A percentile compares a stretch with the other conserved stretches of the same genome.
Conservation (phyloP, 2,329 filamentous ascomycete genomes). For the Neofusicoccum umdonicola region DNA sequence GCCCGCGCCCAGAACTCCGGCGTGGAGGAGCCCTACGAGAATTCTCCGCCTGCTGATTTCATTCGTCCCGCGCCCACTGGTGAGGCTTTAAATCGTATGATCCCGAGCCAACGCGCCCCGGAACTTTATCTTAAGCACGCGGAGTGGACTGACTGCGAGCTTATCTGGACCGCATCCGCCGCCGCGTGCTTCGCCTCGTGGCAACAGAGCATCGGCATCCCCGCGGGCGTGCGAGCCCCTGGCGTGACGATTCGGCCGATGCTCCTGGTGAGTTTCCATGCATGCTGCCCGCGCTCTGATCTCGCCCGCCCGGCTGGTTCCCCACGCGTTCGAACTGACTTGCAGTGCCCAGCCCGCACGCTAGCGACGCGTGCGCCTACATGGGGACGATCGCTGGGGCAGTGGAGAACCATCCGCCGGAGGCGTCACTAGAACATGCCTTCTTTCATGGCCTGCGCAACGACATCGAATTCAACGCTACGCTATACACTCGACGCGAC, state of each 20-base stretch:
- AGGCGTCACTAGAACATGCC: background rate
- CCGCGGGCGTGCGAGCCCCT: background rate
- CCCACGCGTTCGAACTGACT: background rate
- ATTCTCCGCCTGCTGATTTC: slow-evolving; percentile 1
- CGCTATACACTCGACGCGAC: background rate
- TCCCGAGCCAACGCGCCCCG: background rate
- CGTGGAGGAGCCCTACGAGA: background rate
- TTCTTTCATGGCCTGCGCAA: background rate
- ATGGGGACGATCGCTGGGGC: no score
- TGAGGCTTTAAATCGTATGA: background rate
- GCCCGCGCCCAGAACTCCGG: background rate
- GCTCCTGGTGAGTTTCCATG: background rate
- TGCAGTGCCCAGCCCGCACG: background rate
- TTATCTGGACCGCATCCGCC: background rate
- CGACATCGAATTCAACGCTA: background rate
- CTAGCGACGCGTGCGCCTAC: background rate
- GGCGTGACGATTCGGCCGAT: background rate
- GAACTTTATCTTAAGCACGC: background rate
- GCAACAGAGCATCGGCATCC: background rate
- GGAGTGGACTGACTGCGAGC: slow-evolving; percentile 6
- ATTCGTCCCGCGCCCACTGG: background rate
- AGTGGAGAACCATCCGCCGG: background rate
- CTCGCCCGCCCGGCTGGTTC: background rate
- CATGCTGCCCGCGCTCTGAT: background rate
- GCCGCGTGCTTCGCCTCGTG: background rate